A percentile compares a stretch with the other conserved stretches of the same genome.
Evolutionary conservation across 495 filamentous ascomycete species (phyloP).

Genomic region (Collariella sp.): DNA sequence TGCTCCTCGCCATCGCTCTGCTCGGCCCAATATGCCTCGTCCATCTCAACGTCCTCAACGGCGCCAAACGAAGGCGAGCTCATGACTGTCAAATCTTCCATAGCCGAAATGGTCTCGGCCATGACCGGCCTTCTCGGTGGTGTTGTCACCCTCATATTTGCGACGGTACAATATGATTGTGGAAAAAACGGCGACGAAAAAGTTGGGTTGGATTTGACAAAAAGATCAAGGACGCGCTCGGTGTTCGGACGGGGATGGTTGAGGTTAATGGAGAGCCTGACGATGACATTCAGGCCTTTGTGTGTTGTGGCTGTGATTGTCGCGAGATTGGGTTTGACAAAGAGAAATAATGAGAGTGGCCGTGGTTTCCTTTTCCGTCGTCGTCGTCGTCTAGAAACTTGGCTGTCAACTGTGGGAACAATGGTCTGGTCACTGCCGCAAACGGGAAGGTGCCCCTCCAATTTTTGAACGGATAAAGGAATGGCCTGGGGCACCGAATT

Average conservation of each 20-base stretch:
- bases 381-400: background rate
- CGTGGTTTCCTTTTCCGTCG: background rate
- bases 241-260: background rate
- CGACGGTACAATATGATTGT: background rate
- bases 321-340: background rate
- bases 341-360: background rate
- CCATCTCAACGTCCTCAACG: background rate
- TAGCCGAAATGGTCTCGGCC: background rate
- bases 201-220: background rate
- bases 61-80: background rate
- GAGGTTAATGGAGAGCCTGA: background rate
- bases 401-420: background rate
- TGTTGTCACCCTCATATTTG: background rate
- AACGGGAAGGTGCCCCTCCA: background rate
- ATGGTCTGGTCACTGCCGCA: background rate
- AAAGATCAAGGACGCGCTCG: background rate
- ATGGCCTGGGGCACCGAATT: background rate
- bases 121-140: background rate
- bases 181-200: background rate
- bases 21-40: background rate
- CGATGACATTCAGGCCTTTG: background rate
- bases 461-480: constrained; percentile 1
- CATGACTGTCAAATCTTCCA: background rate
- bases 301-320: background rate
- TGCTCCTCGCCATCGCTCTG: background rate